Percentiles rank a stretch among this genome's conserved stretches.
These are phyloP conservation scores for Globisporangium spinosum DNA, from an alignment of 352 stramenopile genomes.

Conservation along the genomic window DNA sequence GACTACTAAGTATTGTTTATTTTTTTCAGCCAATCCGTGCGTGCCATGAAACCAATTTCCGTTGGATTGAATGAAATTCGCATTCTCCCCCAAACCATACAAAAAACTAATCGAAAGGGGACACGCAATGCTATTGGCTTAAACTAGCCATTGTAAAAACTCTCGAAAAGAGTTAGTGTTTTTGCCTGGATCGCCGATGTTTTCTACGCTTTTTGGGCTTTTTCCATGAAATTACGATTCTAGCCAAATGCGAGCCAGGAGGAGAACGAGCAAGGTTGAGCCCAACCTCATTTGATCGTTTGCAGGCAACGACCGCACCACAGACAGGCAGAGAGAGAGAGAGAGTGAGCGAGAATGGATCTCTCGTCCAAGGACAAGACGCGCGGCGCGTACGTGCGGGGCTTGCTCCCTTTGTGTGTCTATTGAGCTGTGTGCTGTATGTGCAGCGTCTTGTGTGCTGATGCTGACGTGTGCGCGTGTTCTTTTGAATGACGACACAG, in stretches of 20 bases:
- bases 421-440: background rate
- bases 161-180: too few species aligned
- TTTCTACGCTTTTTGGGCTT: too few species aligned
- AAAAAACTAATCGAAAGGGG: too few species aligned
- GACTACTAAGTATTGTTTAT: too few species aligned
- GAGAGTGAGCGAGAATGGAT: constrained; percentile 26
- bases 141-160: too few species aligned
- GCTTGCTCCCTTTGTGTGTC: background rate
- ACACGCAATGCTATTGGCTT: too few species aligned
- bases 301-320: background rate
- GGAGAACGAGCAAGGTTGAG: background rate
- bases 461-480: constrained; percentile 1
- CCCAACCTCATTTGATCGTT: constrained; percentile 5
- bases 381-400: constrained; percentile 35
- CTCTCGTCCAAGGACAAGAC: constrained; percentile 56
- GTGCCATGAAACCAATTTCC: too few species aligned
- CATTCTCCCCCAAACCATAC: too few species aligned
- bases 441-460: background rate
- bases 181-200: too few species aligned
- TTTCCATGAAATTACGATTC: background rate
- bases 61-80: too few species aligned
- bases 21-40: too few species aligned
- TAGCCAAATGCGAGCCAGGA: constrained; percentile 1
- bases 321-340: background rate
- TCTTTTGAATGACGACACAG: constrained; percentile 21